Evolutionary conservation across 805 yeast genomes (phyloP), one percentile per base, ranked within the genome.

Genomic region (Lipomyces starkeyi): DNA sequence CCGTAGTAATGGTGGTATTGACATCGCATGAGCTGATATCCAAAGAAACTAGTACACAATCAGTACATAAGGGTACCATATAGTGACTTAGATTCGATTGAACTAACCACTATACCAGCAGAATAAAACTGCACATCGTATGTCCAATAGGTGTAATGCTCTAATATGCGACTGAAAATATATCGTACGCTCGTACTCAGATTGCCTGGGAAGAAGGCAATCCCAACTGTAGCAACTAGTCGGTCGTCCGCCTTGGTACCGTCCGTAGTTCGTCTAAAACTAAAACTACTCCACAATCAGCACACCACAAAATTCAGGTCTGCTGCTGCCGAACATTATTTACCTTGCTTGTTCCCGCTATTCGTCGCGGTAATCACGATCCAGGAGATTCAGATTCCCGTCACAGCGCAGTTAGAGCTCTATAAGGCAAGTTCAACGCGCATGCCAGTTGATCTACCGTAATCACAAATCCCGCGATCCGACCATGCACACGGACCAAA

Each of bases 1-100:
- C 58, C 63, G 57, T 17, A 69, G 60, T 22, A 67, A 49, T 13
- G 72, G 72, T 14, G 70, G 70, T 13, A 59, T 63, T 6, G 69
- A 65, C 68, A 65, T 65, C 43, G 55, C 37, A 43, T 53, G n/a
- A 34, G 17, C n/a, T 11, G 13, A 47, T 34, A 17, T 9, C 43
- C n/a, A 35, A 14, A 58, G 43, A 35, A 27, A 13, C 17, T 47
- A 35, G 22, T 34, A 17, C 25, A 27, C 6, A 17, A 27, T 59
- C 34, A 49, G 25, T 22, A 27, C 49, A 22, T 22, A 59, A 14
- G 47, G 25, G 17, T 8, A 59, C 22, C 27, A 43, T 25, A 29
- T 43, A 32, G 9, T 0, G 32, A 9, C n/a, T 40, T 13, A 35
- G 34, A 22, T 40, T n/a, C 56, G 6, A 14, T 43, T 43, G 11